Base-by-base conservation (phyloP, 2,329 filamentous ascomycete species). In the Alternaria tenuissima region DNA sequence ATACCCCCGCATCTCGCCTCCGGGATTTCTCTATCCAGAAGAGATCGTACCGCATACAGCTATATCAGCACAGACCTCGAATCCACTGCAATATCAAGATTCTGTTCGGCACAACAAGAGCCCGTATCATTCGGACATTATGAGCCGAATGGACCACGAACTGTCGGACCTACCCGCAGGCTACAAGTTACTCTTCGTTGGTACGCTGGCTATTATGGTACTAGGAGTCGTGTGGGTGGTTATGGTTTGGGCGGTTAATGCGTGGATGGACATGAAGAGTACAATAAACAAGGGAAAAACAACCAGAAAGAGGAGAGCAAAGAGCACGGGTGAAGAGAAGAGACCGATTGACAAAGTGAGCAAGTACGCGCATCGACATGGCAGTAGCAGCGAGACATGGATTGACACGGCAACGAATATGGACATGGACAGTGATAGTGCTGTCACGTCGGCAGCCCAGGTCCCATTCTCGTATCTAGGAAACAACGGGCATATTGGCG, bases 291-390 rank as follows among this genome's bases (percentile, higher is more conserved):
- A 11, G 7, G 14, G 20, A 24, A n/a, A 16, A 43, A 8, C 42
- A 30, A 36, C 12, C 30, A 20, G 46, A 26, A 47, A 48, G 48
- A 53, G 54, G 5, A n/a, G 9, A 24, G n/a, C 1, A 28, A 14
- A 36, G 34, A 30, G 12, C 18, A 12, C 14, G 7, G n/a, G n/a
- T n/a, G 42, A 55, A 11, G 55, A 62, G 43, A 44, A 24, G 7
- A 55, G 57, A 39, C 63, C 66, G 26, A 26, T 65, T 7, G 63
- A 71, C 18, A 68, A 68, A 44, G 58, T 61, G n/a, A 55, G 46
- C 12, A 65, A 59, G 38, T 68, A 66, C 39, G 55, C 44, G 7
- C 49, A 48, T 22, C 41, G 11, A 39, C 16, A 24, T 26, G 7
- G 43, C 20, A 9, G 28, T 14, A 14, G 22, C 24, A 18, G 8